Evolutionary conservation across 495 filamentous ascomycete genomes (phyloP).

Genomic region (Saxophila tyrrhenica): DNA sequence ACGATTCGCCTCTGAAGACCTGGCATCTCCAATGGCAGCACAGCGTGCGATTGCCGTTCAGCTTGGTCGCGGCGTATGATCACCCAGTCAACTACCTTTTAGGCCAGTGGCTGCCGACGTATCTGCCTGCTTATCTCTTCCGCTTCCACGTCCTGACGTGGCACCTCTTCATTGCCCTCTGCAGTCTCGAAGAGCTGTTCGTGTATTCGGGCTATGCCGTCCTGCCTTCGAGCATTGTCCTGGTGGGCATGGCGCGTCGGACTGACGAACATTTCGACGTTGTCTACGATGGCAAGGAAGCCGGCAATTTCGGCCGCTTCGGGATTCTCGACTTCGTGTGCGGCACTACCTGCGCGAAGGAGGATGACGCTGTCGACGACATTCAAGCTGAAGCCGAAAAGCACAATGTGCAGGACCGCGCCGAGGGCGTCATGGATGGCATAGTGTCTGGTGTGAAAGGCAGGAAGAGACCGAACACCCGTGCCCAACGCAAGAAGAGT

Average conservation of each 20-base stretch:
- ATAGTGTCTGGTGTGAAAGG: slow-evolving; percentile 14
- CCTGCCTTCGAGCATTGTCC: slow-evolving; percentile 57
- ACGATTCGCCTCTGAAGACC: slow-evolving; percentile 24
- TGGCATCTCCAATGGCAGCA: slow-evolving; percentile 60
- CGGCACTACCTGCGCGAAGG: slow-evolving; percentile 48
- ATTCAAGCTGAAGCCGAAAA: slow-evolving; percentile 48
- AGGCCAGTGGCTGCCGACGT: slow-evolving; percentile 57
- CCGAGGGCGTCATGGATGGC: slow-evolving; percentile 27
- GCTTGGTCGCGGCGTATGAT: slow-evolving; percentile 63
- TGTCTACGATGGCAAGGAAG: slow-evolving; percentile 37
- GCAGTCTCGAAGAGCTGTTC: slow-evolving; percentile 67
- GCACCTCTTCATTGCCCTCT: slow-evolving; percentile 53
- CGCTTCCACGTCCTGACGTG: slow-evolving; percentile 71
- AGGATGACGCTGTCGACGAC: slow-evolving; percentile 44
- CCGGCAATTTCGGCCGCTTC: slow-evolving; percentile 66
- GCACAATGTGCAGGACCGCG: slow-evolving; percentile 42
- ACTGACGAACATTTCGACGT: slow-evolving; percentile 47
- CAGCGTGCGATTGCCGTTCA: slow-evolving; percentile 47
- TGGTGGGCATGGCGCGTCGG: slow-evolving; percentile 62
- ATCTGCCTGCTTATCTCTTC: slow-evolving; percentile 54
- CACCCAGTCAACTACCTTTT: slow-evolving; percentile 67
- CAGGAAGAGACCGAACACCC: slow-evolving; percentile 7
- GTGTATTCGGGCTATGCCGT: slow-evolving; percentile 66
- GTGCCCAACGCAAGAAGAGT: background rate
- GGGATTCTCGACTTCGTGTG: slow-evolving; percentile 66